phyloP scores from a whole-genome alignment of 805 yeast genomes.

The Pichia thaimueangensis region DNA sequence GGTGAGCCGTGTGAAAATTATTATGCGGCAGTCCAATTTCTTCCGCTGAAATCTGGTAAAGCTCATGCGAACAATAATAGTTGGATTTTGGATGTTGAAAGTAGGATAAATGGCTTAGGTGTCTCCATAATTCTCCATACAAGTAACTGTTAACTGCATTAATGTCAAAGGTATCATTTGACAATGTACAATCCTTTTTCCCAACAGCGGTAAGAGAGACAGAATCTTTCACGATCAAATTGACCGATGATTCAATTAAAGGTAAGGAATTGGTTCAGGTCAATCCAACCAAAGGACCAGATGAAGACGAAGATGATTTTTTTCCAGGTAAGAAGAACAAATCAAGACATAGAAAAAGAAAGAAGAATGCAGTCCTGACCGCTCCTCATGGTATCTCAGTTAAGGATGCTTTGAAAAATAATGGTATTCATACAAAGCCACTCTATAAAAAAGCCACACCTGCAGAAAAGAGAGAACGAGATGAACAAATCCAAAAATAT shows the following conservation, averaged over 20 bases:
- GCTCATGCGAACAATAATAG: too few species aligned
- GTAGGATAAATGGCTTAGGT: too few species aligned
- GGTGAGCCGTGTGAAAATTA: too few species aligned
- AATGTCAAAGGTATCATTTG: background rate
- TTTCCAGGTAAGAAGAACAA: slow-evolving; percentile 10
- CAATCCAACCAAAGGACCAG: background rate
- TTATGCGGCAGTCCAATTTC: too few species aligned
- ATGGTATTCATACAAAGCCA: slow-evolving; percentile 9
- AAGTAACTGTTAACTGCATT: too few species aligned
- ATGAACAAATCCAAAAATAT: slow-evolving; percentile 5
- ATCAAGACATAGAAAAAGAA: slow-evolving; percentile 6
- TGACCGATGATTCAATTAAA: background rate
- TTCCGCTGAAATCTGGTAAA: too few species aligned
- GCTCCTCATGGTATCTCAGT: slow-evolving; percentile 6
- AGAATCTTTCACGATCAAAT: background rate
- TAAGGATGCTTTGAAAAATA: slow-evolving; percentile 5
- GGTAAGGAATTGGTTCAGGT: slow-evolving; percentile 2
- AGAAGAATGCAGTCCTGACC: slow-evolving; percentile 8
- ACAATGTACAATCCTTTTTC: background rate
- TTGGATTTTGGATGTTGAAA: too few species aligned
- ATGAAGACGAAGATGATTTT: slow-evolving; percentile 4
- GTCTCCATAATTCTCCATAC: too few species aligned
- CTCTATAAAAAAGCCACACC: background rate
- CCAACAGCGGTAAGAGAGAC: background rate
- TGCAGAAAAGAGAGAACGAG: slow-evolving; percentile 5